Evolutionary conservation across 371 early-diverging fungal genomes (phyloP), one percentile per base, ranked within the genome.

Genomic region (Mucor saturninus): DNA sequence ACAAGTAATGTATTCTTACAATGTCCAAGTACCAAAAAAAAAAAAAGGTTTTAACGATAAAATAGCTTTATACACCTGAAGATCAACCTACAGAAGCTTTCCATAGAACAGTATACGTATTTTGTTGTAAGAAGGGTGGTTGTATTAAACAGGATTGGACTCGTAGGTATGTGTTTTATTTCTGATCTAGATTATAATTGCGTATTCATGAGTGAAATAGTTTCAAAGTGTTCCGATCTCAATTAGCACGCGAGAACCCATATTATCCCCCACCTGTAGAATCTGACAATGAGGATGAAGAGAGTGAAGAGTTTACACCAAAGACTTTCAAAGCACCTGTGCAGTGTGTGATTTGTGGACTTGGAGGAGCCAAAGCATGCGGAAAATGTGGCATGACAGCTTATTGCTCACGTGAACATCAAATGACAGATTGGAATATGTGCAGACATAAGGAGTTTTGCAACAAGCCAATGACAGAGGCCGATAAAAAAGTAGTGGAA

Each of bases 31-130:
- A n/a, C 35, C 14, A 40, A 42, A 13, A 42, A 8, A 29, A 21
- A 21, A 21, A 21, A 0, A 21, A 1, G 21, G 29, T 30, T 57
- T 30, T 32, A 45, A 28, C 35, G 1, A n/a, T 45, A 29, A 37
- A 3, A 5, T 72, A 93, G 93, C 65, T 98, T 1, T 98, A 95
- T 67, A 93, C 97, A 2, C 96, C 98, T 14, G 96, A 97, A 64
- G 95, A 97, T 68, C 77, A 87, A 31, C 92, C 94, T 0, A 73
- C 72, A 1, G 90, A 93, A 62, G 97, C 98, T 2, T 97, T 89
- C 64, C 96, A 96, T 66, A 88, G 98, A 42, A 85, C 87, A 50
- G 73, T 97, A 13, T 97, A 96, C 67, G 86, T 97, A 3, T 97
- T 93, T 67, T 87, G 92, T 66, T 98, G 98, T 77, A 91, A 88